Conservation (phyloP, 257 asterid genomes). For the Avicennia marina region DNA sequence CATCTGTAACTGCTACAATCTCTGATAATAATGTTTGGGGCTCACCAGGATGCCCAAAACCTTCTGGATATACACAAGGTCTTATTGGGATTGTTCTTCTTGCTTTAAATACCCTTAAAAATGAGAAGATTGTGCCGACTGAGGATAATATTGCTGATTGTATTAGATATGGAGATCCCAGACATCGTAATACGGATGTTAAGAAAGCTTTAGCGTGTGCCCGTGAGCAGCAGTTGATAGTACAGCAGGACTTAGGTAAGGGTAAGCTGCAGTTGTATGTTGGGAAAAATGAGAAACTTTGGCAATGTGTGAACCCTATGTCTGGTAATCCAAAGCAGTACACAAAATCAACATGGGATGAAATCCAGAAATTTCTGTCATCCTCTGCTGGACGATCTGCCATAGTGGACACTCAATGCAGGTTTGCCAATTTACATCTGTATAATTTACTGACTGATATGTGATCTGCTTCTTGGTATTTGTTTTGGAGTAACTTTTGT, state of each 20-base stretch:
- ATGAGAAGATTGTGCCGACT: constrained; percentile 80
- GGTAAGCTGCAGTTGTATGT: constrained; percentile 61
- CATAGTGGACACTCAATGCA: constrained; percentile 63
- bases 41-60: constrained; percentile 63
- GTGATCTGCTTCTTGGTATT: neutral
- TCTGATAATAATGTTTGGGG: constrained; percentile 57
- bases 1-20: constrained; percentile 26
- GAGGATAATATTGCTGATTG: constrained; percentile 77
- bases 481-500: neutral
- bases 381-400: constrained; percentile 74
- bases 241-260: constrained; percentile 38
- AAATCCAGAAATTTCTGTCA: constrained; percentile 65
- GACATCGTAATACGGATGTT: constrained; percentile 71
- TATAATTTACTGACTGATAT: neutral
- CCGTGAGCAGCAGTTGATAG: constrained; percentile 77
- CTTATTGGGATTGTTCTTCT: constrained; percentile 73
- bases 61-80: constrained; percentile 68
- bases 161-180: constrained; percentile 61
- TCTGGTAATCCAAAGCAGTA: constrained; percentile 48
- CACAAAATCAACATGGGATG: constrained; percentile 68
- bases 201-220: constrained; percentile 82
- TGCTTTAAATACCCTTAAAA: constrained; percentile 78
- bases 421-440: constrained; percentile 34
- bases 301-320: constrained; percentile 77
- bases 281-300: constrained; percentile 70